Evolutionary conservation across 1,139 yeast species (phyloP).

Genomic region (Protomyces arabidopsidicola): DNA sequence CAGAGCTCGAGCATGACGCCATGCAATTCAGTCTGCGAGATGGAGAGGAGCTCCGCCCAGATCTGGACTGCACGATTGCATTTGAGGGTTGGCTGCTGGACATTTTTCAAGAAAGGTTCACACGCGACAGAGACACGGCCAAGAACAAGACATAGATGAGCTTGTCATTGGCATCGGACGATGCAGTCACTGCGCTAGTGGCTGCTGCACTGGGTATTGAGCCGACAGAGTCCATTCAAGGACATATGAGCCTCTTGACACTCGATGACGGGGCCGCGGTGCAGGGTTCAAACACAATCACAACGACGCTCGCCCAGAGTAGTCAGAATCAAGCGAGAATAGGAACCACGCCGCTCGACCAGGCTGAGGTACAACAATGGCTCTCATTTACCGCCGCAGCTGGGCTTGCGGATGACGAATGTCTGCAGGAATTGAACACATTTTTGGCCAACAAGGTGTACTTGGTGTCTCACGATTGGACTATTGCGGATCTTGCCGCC

Average conservation of each 20-base stretch:
- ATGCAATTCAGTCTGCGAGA: background rate
- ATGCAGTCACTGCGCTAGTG: background rate
- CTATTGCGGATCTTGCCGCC: slow-evolving; percentile 62
- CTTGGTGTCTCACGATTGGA: slow-evolving; percentile 40
- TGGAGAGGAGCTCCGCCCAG: too few relatives aligned
- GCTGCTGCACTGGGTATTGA: background rate
- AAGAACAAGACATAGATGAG: background rate
- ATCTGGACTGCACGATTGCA: background rate
- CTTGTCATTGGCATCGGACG: background rate
- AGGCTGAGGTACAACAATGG: slow-evolving; percentile 79
- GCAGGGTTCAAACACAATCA: slow-evolving; percentile 30
- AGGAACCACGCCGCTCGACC: slow-evolving; percentile 41
- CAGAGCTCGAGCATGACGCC: background rate
- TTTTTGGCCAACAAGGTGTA: slow-evolving; percentile 14
- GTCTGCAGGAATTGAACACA: slow-evolving; percentile 12
- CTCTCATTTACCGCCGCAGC: slow-evolving; percentile 61
- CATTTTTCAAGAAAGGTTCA: background rate
- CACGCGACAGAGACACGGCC: background rate
- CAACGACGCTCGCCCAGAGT: slow-evolving; percentile 17
- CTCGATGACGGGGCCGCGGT: slow-evolving; percentile 20
- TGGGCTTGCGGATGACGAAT: slow-evolving; percentile 47
- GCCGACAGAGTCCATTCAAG: background rate
- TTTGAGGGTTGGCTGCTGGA: background rate
- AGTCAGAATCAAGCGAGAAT: slow-evolving; percentile 2
- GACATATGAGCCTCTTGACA: slow-evolving; percentile 15